A percentile compares a stretch with the other conserved stretches of the same genome.
Evolutionary conservation across 352 stramenopile species (phyloP).

Genomic region (Saprolegnia diclina): DNA sequence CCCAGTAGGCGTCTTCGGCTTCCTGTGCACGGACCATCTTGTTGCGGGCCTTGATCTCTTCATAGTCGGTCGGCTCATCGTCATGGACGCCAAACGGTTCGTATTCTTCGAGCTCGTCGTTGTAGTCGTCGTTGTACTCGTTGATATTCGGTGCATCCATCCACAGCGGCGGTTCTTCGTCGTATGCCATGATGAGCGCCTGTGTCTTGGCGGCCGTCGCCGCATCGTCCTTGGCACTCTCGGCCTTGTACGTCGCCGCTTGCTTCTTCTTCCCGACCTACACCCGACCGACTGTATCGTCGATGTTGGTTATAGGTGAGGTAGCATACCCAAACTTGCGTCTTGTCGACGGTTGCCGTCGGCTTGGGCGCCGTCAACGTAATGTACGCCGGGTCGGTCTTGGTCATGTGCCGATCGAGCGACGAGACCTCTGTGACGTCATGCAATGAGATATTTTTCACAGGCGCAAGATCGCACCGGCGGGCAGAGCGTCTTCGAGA

Average conservation of each 20-base stretch:
- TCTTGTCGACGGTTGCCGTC: conserved; percentile 24
- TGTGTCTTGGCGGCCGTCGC: conserved; percentile 50
- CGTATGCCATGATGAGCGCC: conserved; percentile 44
- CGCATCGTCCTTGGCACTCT: conserved; percentile 44
- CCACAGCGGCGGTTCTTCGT: conserved; percentile 29
- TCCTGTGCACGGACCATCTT: conserved; percentile 45
- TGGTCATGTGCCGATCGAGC: conserved; percentile 35
- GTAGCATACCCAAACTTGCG: conserved; percentile 27
- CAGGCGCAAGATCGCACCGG: background rate
- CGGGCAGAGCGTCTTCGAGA: conserved; percentile 33
- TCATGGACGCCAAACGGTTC: conserved; percentile 55
- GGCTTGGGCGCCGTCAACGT: conserved; percentile 31
- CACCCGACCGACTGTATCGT: too few species aligned
- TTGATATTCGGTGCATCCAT: conserved; percentile 26
- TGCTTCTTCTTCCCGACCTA: conserved; percentile 62
- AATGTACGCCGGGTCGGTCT: conserved; percentile 33
- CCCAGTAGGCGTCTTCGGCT: conserved; percentile 61
- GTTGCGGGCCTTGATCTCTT: conserved; percentile 52
- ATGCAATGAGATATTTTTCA: too few species aligned
- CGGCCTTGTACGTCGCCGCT: conserved; percentile 55
- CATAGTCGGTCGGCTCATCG: conserved; percentile 40
- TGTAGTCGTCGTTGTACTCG: conserved; percentile 82
- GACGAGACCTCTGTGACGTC: background rate
- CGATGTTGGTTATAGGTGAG: conserved; percentile 38
- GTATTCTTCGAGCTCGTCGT: conserved; percentile 81